These are phyloP conservation scores for Metarhizium anisopliae DNA, from an alignment of 2,329 filamentous ascomycete genomes.

Conservation along the genomic window DNA sequence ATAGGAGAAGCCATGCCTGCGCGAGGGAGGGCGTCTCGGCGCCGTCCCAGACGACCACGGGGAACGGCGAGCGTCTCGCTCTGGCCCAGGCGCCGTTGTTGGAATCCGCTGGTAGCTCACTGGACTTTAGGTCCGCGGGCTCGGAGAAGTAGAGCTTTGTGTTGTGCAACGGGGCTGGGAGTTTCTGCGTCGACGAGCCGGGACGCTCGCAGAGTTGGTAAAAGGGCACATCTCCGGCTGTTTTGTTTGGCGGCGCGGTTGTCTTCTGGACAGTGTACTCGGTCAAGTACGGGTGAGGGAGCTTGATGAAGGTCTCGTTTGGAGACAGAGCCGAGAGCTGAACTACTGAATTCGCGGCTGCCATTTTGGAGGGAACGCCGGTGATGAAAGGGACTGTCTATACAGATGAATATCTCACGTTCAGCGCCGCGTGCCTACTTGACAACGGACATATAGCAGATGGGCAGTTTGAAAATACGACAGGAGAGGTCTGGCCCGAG, in stretches of 20 bases:
- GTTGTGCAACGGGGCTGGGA: conserved; percentile 22
- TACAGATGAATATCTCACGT: too few relatives aligned
- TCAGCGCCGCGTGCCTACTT: too few relatives aligned
- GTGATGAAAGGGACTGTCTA: neutral
- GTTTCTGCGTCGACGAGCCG: conserved; percentile 16
- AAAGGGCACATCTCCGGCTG: conserved; percentile 13
- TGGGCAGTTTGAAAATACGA: too few relatives aligned
- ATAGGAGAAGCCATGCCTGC: conserved; percentile 44
- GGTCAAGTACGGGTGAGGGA: conserved; percentile 40
- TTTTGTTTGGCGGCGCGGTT: conserved; percentile 10
- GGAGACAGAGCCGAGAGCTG: conserved; percentile 19
- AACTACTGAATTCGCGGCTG: conserved; percentile 10
- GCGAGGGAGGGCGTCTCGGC: conserved; percentile 32
- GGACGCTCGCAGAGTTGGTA: conserved; percentile 27
- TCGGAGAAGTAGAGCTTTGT: conserved; percentile 34
- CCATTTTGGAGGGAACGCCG: conserved; percentile 10
- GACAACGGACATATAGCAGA: neutral
- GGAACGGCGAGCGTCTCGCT: conserved; percentile 42
- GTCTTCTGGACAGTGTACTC: conserved; percentile 32
- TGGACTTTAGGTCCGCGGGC: conserved; percentile 37
- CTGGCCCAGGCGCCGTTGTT: conserved; percentile 49
- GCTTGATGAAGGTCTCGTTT: conserved; percentile 33
- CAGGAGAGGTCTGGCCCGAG: too few relatives aligned
- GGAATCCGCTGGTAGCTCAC: conserved; percentile 37
- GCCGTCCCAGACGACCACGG: conserved; percentile 34